A percentile compares a stretch with the other conserved stretches of the same genome.
Conservation (phyloP, 176 grass and related monocot species). For the Oryza meyeriana region DNA sequence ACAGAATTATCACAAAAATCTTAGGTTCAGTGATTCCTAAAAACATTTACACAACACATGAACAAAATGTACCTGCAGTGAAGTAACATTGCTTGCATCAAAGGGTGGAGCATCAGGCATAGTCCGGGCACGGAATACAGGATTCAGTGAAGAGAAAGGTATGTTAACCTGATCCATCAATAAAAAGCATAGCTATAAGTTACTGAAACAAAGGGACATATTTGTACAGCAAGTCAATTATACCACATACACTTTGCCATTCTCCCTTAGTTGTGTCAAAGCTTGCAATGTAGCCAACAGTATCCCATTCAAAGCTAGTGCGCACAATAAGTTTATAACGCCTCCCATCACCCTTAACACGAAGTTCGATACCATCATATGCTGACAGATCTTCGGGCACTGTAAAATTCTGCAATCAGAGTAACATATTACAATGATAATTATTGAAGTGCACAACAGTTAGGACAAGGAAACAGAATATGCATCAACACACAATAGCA, state of each 20-base stretch:
- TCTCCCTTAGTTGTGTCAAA: constrained; percentile 78
- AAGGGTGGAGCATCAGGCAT: constrained; percentile 70
- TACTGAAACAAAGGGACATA: constrained; percentile 11
- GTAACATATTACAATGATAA: constrained; percentile 2
- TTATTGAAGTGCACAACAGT: background rate
- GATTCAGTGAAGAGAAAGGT: constrained; percentile 78
- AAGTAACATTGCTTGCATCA: constrained; percentile 77
- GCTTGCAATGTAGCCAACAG: constrained; percentile 79
- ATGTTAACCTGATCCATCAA: constrained; percentile 59
- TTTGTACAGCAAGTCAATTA: background rate
- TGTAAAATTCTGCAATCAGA: constrained; percentile 72
- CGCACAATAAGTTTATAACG: constrained; percentile 92
- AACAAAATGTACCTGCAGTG: constrained; percentile 60
- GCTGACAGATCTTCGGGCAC: constrained; percentile 77
- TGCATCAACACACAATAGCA: background rate
- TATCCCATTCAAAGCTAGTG: constrained; percentile 87
- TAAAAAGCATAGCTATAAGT: constrained; percentile 20
- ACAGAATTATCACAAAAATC: constrained; percentile 30
- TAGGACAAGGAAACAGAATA: background rate
- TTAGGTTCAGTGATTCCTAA: constrained; percentile 10
- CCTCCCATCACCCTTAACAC: constrained; percentile 79
- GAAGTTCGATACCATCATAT: constrained; percentile 91
- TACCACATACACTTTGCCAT: constrained; percentile 80
- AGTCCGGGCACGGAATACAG: constrained; percentile 88
- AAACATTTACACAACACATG: constrained; percentile 1